Base-by-base conservation (phyloP, 176 grass and related monocot genomes). In the Phragmites australis region DNA sequence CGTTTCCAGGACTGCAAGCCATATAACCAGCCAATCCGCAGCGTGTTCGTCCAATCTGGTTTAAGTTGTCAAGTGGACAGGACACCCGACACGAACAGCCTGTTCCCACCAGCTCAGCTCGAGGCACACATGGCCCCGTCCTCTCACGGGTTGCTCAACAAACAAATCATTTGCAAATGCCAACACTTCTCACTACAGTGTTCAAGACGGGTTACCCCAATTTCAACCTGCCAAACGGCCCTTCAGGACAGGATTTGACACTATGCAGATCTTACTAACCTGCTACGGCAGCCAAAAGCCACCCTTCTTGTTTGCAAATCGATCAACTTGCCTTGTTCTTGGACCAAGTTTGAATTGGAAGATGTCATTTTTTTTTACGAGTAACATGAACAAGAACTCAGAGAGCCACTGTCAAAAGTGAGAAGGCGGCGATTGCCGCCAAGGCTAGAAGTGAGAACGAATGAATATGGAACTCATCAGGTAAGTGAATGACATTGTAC, bases 51-150 rank as follows among this genome's bases (percentile, higher is more conserved):
- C 70, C 70, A 76, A 42, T 81, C 82, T 77, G 77, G 46, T 71
- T 10, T 53, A 81, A 65, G 70, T 41, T n/a, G n/a, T n/a, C n/a
- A n/a, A n/a, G n/a, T n/a, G n/a, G n/a, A n/a, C n/a, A n/a, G 63
- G 63, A 85, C 70, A 17, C 16, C 82, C 72, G 71, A 77, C 82
- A 72, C 22, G 40, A 56, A 82, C 82, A 89, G 87, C 70, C 82
- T 89, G 77, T 77, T 56, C 62, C 55, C 56, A 85, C 72, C 78
- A 16, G 62, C 61, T 44, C 42, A 15, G 18, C 83, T 48, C 45
- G 27, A 34, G 6, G 10, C 76, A 74, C 19, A 74, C 27, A 64
- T 56, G 67, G 3, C 43, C 9, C 74, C 54, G 43, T 56, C 27
- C 18, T 50, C 29, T 15, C 42, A 68, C 69, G 46, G 71, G 82